Evolutionary conservation across 2,329 filamentous ascomycete species (phyloP), one percentile per base, ranked within the genome.

Genomic region (Pseudogymnoascus sp.): DNA sequence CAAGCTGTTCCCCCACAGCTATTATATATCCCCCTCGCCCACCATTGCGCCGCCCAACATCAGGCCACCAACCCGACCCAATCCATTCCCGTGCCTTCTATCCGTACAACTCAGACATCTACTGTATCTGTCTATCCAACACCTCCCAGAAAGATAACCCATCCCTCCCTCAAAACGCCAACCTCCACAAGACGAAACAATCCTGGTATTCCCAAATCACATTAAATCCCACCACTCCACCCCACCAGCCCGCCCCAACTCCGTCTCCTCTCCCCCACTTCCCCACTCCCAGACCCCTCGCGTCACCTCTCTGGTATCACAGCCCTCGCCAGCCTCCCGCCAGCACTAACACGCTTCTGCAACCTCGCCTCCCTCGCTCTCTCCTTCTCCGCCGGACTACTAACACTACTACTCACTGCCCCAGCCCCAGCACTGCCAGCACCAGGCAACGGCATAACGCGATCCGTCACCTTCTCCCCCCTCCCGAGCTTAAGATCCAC

Each of bases 311-410:
- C 59, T 16, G 35, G 59, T 16, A 60, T 60, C 59, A 43, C 35
- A 28, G 59, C 59, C 59, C 38, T 60, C n/a, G 85, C 85, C 72
- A 93, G 81, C 68, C 89, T 82, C 59, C 89, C 89, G 56, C 89
- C 89, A 26, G 88, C 89, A 72, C 89, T 92, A 66, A 90, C 86
- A 65, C 90, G 82, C 78, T 95, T 95, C 74, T 91, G 88, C 65
- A 93, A 75, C 6, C 86, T 85, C 24, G 82, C 77, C 70, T 92
- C 88, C 71, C 82, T 85, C 69, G 91, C 88, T 41, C 81, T 81
- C 64, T 83, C 80, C 67, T 78, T 80, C 61, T 86, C 83, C 61
- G 73, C 75, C 60, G 72, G 63, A 60, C 68, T 73, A 33, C 46
- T 46, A 24, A 14, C 41, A 46, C 5, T 56, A 3, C 46, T 33